Base-by-base conservation (phyloP, 441 rosid genomes). In the Adansonia madagascariensis region DNA sequence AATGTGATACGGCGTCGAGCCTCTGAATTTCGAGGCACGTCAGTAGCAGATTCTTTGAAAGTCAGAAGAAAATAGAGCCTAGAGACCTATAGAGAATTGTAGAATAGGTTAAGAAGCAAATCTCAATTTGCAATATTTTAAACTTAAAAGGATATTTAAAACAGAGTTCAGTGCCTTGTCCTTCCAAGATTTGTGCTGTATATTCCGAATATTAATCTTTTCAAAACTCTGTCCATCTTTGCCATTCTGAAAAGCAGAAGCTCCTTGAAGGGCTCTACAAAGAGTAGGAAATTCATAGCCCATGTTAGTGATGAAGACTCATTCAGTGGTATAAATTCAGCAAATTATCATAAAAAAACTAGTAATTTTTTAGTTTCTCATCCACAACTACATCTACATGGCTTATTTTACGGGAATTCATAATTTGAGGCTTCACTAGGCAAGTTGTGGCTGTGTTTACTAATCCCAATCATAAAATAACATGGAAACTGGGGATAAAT, bases 1-100 rank as follows among this genome's bases (percentile, higher is more conserved):
- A 96, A 96, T 53, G 98, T 94, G 82, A 96, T 91, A 56, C 99
- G 92, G 55, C 99, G 97, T 17, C 99, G 96, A 83, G 98, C 99
- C 53, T 96, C 99, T 86, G 92, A 88, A 83, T 86, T 92, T 59
- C 85, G 89, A 61, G 99, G 99, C 79, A 96, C 91, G 46, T 96
- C 92, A 71, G 91, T 92, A 53, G 98, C 99, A 74, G 99, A 93
- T 84, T 96, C 98, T 91, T 93, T 96, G 74, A 93, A 91, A 27
- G 97, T 92, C 79, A 94, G 79, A 77, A 94, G 97, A 78, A 94
- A 83, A 82, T 78, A 77, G 65, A 96, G 95, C 88, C 98, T 84
- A 61, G 78, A 88, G 81, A 94, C 91, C 99, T 96, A 74, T 41
- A 67, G 43, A 71, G 44, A 74, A 73, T 76, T 63, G 67, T 18